Conservation (phyloP, 2,329 filamentous ascomycete genomes). For the Leptographium wingfieldii region DNA sequence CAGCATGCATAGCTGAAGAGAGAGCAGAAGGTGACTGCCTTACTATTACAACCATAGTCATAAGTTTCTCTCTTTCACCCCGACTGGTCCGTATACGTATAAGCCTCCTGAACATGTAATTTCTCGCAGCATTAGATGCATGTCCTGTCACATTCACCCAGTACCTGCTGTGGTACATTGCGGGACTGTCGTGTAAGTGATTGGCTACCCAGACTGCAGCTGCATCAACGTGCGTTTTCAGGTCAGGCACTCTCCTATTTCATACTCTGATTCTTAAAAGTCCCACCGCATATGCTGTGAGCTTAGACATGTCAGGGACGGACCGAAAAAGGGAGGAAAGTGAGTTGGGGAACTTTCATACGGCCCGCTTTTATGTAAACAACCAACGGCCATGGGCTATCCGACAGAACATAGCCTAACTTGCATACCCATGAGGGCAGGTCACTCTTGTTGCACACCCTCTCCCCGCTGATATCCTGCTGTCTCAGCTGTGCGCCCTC, state of each 20-base stretch:
- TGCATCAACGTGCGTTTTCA: neutral
- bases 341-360: neutral
- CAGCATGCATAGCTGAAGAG: neutral
- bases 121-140: neutral
- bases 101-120: neutral
- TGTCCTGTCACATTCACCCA: neutral
- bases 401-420: neutral
- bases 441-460: neutral
- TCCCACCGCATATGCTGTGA: neutral
- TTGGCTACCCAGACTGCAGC: neutral
- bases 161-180: neutral
- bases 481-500: neutral
- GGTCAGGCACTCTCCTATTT: neutral
- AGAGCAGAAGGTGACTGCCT: neutral
- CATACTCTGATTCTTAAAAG: neutral
- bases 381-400: neutral
- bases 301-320: neutral
- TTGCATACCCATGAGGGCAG: neutral
- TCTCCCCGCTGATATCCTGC: neutral
- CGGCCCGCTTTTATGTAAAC: neutral
- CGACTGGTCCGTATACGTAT: neutral
- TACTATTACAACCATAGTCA: neutral
- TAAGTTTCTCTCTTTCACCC: neutral
- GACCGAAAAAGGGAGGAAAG: neutral
- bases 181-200: neutral